Percentiles rank a stretch among this genome's conserved stretches.
Conservation (phyloP, 2,329 filamentous ascomycete species). For the Talaromyces sp. region DNA sequence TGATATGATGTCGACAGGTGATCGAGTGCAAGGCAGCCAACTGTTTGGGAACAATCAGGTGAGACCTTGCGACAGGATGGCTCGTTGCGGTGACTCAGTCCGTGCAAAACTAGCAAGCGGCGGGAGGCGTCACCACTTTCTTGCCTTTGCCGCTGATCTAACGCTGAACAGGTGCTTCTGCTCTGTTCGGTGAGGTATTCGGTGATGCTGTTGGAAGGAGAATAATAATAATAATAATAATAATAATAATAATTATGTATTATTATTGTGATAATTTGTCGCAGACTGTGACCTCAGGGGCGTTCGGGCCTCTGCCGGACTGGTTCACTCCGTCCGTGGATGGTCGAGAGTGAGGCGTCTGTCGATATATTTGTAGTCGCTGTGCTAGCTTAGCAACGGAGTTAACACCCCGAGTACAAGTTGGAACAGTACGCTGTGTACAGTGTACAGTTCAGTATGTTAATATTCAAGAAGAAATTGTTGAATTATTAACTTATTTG, state of each 20-base stretch:
- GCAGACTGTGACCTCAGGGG: background rate
- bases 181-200: too few relatives aligned
- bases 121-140: conserved; percentile 5
- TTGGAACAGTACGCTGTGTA: background rate
- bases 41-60: background rate
- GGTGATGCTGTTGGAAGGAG: too few relatives aligned
- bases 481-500: background rate
- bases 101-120: background rate
- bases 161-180: too few relatives aligned
- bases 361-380: background rate
- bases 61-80: background rate
- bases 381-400: background rate
- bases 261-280: too few relatives aligned
- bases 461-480: background rate
- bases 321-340: background rate
- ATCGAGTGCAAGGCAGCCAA: background rate
- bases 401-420: background rate
- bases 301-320: background rate
- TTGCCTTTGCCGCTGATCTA: conserved; percentile 9
- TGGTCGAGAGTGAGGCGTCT: background rate
- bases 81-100: background rate
- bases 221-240: too few relatives aligned
- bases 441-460: background rate
- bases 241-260: too few relatives aligned
- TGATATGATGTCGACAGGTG: too few relatives aligned